Base-by-base conservation (phyloP, 192 early-diverging fungal species). In the Rhizophagus prolifer region DNA sequence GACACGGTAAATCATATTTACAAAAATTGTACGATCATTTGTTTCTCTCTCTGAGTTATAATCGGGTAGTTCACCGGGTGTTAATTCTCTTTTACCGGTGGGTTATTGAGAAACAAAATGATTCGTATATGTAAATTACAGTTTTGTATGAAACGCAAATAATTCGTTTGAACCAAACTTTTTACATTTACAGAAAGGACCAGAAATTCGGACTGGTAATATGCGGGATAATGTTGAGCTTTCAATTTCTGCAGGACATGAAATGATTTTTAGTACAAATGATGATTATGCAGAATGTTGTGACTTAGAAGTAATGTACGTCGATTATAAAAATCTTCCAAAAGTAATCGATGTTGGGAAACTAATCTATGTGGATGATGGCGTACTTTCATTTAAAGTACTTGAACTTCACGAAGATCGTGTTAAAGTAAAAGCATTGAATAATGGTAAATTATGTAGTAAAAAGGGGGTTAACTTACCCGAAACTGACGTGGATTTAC, bases 391-490 rank as follows among this genome's bases (percentile, higher is more conserved):
- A 76, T 99, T 99, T 79, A 91, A 94, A 75, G 97, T 99, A 16
- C 84, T 96, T 36, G 92, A 93, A 79, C 82, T 87, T 62, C 41
- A 80, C 28, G 84, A 84, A n/a, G 81, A 84, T 61, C 76, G 80
- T 36, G 85, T 95, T 74, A 88, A 81, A 69, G 93, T 93, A n/a
- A 86, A 88, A 38, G 92, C 92, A 14, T 80, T 91, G 73, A 97
- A 96, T 84, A 91, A 93, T 81, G 96, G 96, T 68, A 88, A 88
- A 76, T 88, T 99, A 54, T 92, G 93, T 79, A 92, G 91, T 75
- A 95, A 91, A 81, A 99, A 99, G 86, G 96, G 96, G 80, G 95
- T 99, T 68, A 99, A 99, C 83, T 85, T 99, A 73, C 97, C 97
- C 14, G 90, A 91, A 36, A 94, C 95, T 19, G 82, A 87, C 68